Base-by-base conservation (phyloP, 2,329 filamentous ascomycete species). In the Triangularia verruculosa region DNA sequence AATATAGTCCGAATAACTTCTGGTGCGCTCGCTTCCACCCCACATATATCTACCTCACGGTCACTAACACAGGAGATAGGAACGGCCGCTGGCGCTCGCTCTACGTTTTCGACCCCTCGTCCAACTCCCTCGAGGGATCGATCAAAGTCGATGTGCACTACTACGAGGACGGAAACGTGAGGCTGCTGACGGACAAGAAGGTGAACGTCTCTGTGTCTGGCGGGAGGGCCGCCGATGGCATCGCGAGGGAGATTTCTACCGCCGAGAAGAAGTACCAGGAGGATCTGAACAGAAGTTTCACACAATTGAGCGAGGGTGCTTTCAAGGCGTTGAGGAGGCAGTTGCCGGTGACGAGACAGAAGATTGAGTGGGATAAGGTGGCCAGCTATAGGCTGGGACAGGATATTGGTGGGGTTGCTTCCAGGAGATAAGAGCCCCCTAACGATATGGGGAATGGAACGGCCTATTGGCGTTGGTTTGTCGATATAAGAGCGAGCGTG, bases 341-440 rank as follows among this genome's bases (percentile, higher is more conserved):
- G 79, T 80, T 99, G 75, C 95, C 95, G 0, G 93, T 99, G 65
- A 99, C 95, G 66, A 88, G 95, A 74, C 95, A 99, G 82, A 97
- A 97, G 85, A 94, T 99, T 71, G 95, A 99, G 79, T 99, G 95
- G 95, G 94, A 99, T 78, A 97, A 97, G 82, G 92, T 99, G 69
- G 90, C 92, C 54, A 93, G 92, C 70, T 99, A 99, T 80, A 84
- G 92, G 65, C 81, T 96, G 70, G 90, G 91, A 25, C 89, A 92
- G 77, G 90, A 92, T 74, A 91, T 92, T 76, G 88, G 89, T 17
- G 89, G 89, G 57, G 87, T 87, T 60, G 86, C 86, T 70, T 80
- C 80, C 56, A 81, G 80, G 74, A 78, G 81, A 76, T 86, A 79
- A 72, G 55, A 28, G n/a, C n/a, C n/a, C n/a, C n/a, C n/a, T n/a